Evolutionary conservation across 2,329 filamentous ascomycete genomes (phyloP), one percentile per base, ranked within the genome.

Genomic region (Xylariaceae sp.): DNA sequence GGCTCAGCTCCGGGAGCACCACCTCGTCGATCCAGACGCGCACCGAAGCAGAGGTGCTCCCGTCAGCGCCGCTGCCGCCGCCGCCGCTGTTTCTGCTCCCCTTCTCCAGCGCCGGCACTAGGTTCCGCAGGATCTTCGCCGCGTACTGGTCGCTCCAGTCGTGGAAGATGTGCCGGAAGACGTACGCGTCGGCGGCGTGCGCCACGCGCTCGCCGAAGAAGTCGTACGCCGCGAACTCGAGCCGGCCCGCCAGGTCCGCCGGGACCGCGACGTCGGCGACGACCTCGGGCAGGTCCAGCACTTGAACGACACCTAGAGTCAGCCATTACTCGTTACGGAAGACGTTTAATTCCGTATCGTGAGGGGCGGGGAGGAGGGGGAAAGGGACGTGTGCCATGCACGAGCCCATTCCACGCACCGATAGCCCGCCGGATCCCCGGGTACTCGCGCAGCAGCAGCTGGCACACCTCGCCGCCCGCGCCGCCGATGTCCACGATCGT

Each of bases 101-200:
- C 8, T 38, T 38, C 32, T 46, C 52, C 8, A 59, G 39, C 3
- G 43, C 53, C 9, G 53, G 51, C 8, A 55, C 43, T 7, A 59
- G 40, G 12, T 46, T 50, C 26, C 42, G 45, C 23, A 59, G 35
- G 21, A 59, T 53, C 35, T 50, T 47, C 5, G 50, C 38, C 9
- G 42, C 49, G 32, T 58, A 55, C 32, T 55, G 42, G 29, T 60
- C 56, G 22, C 47, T 44, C 55, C 54, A 60, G 34, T 58, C 50
- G 31, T 59, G 55, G 40, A 57, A 50, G 24, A 57, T 56, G 33
- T 50, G 52, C 5, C 54, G 52, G 36, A 59, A 47, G 12, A 55
- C 23, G 18, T 49, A 55, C 11, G 42, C 47, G 13, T 52, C 46
- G 0, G 43, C 47, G 7, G 38, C 23, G 14, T 34, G 37, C 5